Percentiles rank a stretch among this genome's conserved stretches.
phyloP scores from a whole-genome alignment of 169 alveolate genomes.

The Besnoitia besnoiti region DNA sequence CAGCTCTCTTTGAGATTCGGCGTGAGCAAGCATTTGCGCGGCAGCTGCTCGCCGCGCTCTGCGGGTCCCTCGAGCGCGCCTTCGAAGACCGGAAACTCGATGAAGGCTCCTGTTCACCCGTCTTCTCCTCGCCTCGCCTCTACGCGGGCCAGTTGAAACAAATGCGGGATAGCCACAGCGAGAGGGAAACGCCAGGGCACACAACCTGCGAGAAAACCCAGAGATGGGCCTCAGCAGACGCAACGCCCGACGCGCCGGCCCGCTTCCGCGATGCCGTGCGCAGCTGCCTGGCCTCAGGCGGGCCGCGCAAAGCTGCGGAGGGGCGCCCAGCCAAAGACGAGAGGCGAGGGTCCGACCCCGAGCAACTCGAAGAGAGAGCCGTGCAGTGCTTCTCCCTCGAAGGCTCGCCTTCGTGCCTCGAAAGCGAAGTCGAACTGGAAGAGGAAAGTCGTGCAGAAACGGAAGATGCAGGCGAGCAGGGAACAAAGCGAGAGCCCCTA shows the following conservation, averaged over 20 bases:
- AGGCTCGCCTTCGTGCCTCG: not conserved
- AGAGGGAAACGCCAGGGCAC: not conserved
- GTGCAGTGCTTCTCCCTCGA: not conserved
- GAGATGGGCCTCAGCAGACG: too few species aligned
- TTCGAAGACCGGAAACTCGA: too few species aligned
- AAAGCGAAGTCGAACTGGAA: not conserved
- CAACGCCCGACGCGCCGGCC: too few species aligned
- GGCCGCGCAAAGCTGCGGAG: too few species aligned
- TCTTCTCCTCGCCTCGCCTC: too few species aligned
- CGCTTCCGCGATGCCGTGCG: too few species aligned
- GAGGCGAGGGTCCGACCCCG: not conserved
- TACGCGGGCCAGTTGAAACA: too few species aligned
- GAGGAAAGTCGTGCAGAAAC: not conserved
- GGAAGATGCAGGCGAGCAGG: not conserved
- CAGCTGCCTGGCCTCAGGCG: too few species aligned
- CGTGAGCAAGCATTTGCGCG: slow-evolving; percentile 12
- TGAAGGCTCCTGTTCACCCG: too few species aligned
- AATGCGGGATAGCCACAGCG: too few species aligned
- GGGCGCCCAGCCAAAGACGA: not conserved
- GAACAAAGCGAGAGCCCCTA: too few species aligned
- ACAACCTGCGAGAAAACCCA: too few species aligned
- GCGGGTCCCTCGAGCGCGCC: slow-evolving; percentile 13
- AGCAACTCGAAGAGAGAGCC: not conserved
- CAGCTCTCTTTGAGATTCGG: not conserved
- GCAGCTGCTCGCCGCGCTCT: not conserved